Percentiles rank a stretch among this genome's conserved stretches.
Evolutionary conservation across 129 eudicot genomes (phyloP).

Genomic region (Apium graveolens): DNA sequence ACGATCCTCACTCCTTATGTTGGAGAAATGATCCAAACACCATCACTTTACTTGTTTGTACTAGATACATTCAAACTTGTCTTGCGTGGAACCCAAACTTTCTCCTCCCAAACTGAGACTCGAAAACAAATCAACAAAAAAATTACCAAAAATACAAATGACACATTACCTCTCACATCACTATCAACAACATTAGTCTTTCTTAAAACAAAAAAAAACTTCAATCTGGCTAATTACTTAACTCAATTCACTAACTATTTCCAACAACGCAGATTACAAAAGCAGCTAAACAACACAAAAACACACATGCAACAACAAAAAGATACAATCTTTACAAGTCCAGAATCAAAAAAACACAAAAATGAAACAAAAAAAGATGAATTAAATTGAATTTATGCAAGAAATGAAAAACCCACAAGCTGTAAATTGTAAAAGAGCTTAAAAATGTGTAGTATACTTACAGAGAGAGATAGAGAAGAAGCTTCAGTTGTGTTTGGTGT

Average conservation of each 20-base stretch:
- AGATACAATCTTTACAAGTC: not conserved
- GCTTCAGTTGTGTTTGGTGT: not conserved
- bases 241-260: not conserved
- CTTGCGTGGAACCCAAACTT: not conserved
- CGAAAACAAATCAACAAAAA: no score
- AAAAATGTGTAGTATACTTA: not conserved
- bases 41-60: not conserved
- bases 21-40: not conserved
- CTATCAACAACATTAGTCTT: not conserved
- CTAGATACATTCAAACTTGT: no score
- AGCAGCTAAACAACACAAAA: not conserved
- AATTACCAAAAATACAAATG: no score
- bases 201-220: not conserved
- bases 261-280: not conserved
- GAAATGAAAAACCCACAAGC: not conserved
- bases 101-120: not conserved
- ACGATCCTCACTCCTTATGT: not conserved
- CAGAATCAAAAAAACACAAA: not conserved
- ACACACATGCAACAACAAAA: not conserved
- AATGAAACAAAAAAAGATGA: not conserved
- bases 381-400: not conserved
- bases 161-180: not conserved
- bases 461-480: not conserved
- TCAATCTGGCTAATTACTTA: not conserved
- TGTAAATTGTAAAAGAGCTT: not conserved